A percentile compares a stretch with the other conserved stretches of the same genome.
phyloP scores from a whole-genome alignment of 1,139 yeast genomes.

The Groenewaldozyma sp. region DNA sequence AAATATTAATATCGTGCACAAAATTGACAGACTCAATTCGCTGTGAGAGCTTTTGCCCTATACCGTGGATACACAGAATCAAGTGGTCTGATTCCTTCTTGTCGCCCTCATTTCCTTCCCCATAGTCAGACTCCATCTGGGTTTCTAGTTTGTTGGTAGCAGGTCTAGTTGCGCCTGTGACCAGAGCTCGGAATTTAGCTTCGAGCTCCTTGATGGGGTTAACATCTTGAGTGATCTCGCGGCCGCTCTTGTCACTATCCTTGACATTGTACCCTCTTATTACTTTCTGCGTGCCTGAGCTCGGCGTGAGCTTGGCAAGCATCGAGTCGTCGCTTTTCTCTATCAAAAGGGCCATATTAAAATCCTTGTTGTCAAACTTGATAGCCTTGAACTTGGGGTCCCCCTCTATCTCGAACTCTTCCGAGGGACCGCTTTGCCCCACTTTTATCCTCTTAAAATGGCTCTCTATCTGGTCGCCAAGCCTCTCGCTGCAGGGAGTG shows the following conservation, averaged over 20 bases:
- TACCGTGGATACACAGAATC: conserved; percentile 79
- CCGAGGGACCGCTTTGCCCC: neutral
- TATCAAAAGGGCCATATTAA: neutral
- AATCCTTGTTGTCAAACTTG: neutral
- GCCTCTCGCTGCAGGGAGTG: conserved; percentile 44
- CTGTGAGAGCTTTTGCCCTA: conserved; percentile 75
- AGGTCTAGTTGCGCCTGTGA: neutral
- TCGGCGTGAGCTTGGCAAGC: conserved; percentile 9
- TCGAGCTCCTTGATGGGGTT: neutral
- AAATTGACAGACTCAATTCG: conserved; percentile 73
- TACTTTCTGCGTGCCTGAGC: conserved; percentile 9
- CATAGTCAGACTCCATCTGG: conserved; percentile 24
- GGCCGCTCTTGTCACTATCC: conserved; percentile 6
- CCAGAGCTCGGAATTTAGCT: neutral
- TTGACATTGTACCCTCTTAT: conserved; percentile 9
- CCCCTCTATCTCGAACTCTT: neutral
- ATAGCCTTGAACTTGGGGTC: conserved; percentile 2
- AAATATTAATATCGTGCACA: conserved; percentile 66
- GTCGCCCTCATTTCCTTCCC: conserved; percentile 10
- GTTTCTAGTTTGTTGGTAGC: conserved; percentile 15
- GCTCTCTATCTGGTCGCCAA: conserved; percentile 32
- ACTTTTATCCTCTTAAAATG: neutral
- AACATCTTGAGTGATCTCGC: conserved; percentile 6
- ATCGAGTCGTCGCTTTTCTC: conserved; percentile 5
- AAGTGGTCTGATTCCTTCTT: conserved; percentile 55